A percentile compares a stretch with the other conserved stretches of the same genome.
phyloP scores from a whole-genome alignment of 352 stramenopile genomes.

The Globisporangium rhizosaccharum region DNA sequence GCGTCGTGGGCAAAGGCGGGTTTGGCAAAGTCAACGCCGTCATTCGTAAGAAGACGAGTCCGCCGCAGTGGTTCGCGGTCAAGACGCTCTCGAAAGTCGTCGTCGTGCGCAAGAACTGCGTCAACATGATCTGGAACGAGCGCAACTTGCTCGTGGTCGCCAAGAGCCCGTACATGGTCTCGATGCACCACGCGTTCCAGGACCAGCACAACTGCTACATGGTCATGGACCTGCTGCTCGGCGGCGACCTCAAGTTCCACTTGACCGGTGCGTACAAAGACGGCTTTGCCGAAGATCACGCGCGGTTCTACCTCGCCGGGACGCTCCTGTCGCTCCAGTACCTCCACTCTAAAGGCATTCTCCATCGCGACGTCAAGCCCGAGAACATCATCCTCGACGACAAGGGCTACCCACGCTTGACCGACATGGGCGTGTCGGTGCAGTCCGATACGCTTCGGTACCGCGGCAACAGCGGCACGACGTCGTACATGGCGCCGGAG shows the following conservation, averaged over 20 bases:
- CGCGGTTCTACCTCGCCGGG: constrained; percentile 58
- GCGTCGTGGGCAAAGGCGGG: constrained; percentile 55
- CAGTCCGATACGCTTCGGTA: constrained; percentile 35
- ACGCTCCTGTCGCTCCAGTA: constrained; percentile 60
- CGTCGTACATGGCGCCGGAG: constrained; percentile 69
- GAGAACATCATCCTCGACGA: constrained; percentile 85
- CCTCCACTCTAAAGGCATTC: constrained; percentile 53
- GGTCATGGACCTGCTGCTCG: constrained; percentile 70
- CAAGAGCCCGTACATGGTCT: constrained; percentile 42
- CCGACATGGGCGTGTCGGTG: constrained; percentile 72
- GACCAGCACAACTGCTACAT: constrained; percentile 67
- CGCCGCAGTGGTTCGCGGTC: constrained; percentile 57
- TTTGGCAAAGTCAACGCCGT: constrained; percentile 78
- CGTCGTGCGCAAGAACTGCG: constrained; percentile 51
- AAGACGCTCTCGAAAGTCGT: constrained; percentile 65
- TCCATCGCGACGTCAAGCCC: constrained; percentile 82
- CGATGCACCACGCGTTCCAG: constrained; percentile 69
- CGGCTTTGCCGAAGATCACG: constrained; percentile 51
- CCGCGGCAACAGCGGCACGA: constrained; percentile 53
- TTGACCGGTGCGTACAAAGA: constrained; percentile 34
- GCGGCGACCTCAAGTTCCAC: constrained; percentile 71
- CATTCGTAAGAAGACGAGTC: constrained; percentile 48
- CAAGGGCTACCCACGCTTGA: constrained; percentile 64
- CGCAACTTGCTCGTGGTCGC: constrained; percentile 53
- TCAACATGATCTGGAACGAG: constrained; percentile 78